Base-by-base conservation (phyloP, 176 grass and related monocot genomes). In the Aegilops sharonensis region DNA sequence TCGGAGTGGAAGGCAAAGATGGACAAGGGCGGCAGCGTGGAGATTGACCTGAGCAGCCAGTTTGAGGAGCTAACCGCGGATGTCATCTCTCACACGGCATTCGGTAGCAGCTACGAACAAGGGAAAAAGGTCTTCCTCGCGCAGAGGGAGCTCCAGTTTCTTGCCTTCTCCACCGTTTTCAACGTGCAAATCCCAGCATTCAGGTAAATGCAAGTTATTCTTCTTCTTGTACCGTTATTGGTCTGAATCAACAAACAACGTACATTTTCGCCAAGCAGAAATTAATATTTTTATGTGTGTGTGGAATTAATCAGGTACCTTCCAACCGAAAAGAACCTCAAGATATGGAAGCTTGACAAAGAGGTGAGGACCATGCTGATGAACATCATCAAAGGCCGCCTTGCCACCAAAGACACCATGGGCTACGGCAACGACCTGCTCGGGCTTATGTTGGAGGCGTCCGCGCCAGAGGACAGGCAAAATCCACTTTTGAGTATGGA, bases 1-100 rank as follows among this genome's bases (percentile, higher is more conserved):
- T 81, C 80, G 4, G 67, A 68, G 17, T 95, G 94, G 94, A 66
- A 88, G 17, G 70, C 64, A 0, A 27, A 75, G n/a, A 18, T 82
- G 56, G 24, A 77, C 0, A 64, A 80, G 42, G 72, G 42, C 72
- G 48, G 21, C 40, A 25, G 4, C 48, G 68, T 39, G 42, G 85
- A 91, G 60, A 81, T 91, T 1, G 89, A 91, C 8, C 17, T 88
- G 4, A 62, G 83, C 68, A 64, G 2, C 20, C 45, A 77, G 29
- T 88, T 91, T 32, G 57, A 85, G 21, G 80, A 91, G 52, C 25
- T 91, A 18, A 85, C 85, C 14, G 85, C 89, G 0, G 81, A 91
- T 32, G 72, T 88, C 5, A 91, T 91, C 77, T 85, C 83, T 0
- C 88, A 32, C 48, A 85, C 84, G 11, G 83, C 84, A 4, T 90